These are phyloP conservation scores for Penicillium waksmanii DNA, from an alignment of 495 filamentous ascomycete species.

Conservation along the genomic window DNA sequence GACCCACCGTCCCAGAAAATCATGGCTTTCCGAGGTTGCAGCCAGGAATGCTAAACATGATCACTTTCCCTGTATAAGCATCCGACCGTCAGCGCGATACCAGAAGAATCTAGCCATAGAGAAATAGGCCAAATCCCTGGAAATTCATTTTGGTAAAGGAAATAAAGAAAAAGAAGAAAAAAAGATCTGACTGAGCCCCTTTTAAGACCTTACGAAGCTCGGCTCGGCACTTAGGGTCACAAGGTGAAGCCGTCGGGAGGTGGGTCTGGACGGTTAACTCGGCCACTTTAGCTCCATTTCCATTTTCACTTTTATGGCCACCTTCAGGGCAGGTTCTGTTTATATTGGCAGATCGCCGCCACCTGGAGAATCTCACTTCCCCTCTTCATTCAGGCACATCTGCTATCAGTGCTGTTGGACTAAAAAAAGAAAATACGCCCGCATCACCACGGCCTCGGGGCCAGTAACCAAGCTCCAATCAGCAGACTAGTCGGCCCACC, in stretches of 20 bases:
- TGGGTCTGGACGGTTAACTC: constrained; percentile 31
- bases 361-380: neutral
- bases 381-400: neutral
- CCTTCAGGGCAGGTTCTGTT: constrained; percentile 10
- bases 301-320: constrained; percentile 13
- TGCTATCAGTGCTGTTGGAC: neutral
- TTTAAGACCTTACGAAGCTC: neutral
- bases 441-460: constrained; percentile 1
- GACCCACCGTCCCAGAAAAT: constrained; percentile 3
- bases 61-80: neutral
- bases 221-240: constrained; percentile 18
- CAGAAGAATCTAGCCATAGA: neutral
- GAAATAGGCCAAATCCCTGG: neutral
- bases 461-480: neutral
- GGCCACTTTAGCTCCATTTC: constrained; percentile 16
- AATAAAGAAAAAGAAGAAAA: neutral
- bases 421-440: neutral
- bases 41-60: neutral
- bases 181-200: neutral
- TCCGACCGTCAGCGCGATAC: neutral
- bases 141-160: neutral
- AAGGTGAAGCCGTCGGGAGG: constrained; percentile 21
- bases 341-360: constrained; percentile 10
- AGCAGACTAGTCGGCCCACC: neutral
- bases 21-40: neutral